Conservation (phyloP, 495 filamentous ascomycete genomes). For the Podospora fimiseda region DNA sequence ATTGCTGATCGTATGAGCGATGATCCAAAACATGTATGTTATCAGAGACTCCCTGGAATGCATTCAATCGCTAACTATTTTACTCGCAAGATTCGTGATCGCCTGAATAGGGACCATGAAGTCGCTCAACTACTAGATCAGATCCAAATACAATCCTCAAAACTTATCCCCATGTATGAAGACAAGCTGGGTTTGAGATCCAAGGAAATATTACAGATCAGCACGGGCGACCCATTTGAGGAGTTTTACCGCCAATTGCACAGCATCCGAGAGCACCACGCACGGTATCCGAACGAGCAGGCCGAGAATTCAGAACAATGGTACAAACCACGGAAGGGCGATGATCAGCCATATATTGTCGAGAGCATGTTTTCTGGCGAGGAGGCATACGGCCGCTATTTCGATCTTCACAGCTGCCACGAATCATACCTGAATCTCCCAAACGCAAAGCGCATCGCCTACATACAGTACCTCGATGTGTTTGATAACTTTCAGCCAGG, state of each 20-base stretch:
- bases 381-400: slow-evolving; percentile 82
- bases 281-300: slow-evolving; percentile 86
- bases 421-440: slow-evolving; percentile 88
- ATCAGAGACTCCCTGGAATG: neutral
- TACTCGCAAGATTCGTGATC: slow-evolving; percentile 72
- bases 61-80: slow-evolving; percentile 23
- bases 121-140: slow-evolving; percentile 77
- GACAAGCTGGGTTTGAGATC: slow-evolving; percentile 64
- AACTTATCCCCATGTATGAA: slow-evolving; percentile 77
- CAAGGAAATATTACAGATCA: slow-evolving; percentile 76
- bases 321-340: slow-evolving; percentile 63
- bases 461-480: slow-evolving; percentile 82
- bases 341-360: slow-evolving; percentile 66
- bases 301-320: slow-evolving; percentile 91
- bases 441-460: slow-evolving; percentile 71
- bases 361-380: slow-evolving; percentile 94
- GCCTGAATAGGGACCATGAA: slow-evolving; percentile 83
- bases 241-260: slow-evolving; percentile 83
- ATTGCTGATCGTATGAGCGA: slow-evolving; percentile 83
- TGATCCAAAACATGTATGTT: slow-evolving; percentile 80
- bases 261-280: slow-evolving; percentile 78
- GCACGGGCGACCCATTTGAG: slow-evolving; percentile 82
- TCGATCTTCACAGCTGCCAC: slow-evolving; percentile 78
- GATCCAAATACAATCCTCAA: slow-evolving; percentile 76
- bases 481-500: slow-evolving; percentile 83